A percentile compares a stretch with the other conserved stretches of the same genome.
Conservation (phyloP, 2,329 filamentous ascomycete genomes). For the Cercospora brassicicola region DNA sequence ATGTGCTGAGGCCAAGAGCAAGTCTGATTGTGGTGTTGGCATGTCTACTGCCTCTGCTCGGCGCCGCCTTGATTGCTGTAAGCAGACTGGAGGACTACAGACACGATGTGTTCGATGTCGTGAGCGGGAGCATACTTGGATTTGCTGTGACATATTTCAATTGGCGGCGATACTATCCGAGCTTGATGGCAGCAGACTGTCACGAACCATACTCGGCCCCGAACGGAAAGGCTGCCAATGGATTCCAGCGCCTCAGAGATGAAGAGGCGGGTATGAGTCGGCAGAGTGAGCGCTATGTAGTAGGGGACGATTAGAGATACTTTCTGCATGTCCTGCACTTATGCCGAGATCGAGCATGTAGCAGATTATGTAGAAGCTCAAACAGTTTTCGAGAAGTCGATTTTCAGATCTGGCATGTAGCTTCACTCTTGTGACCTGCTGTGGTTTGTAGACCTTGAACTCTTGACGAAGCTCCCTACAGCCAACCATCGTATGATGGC, state of each 20-base stretch:
- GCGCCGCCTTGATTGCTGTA: constrained; percentile 61
- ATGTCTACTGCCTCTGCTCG: constrained; percentile 57
- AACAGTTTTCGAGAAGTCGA: too few species aligned
- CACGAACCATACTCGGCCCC: constrained; percentile 51
- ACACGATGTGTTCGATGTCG: constrained; percentile 65
- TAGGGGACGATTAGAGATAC: background rate
- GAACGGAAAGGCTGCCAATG: constrained; percentile 20
- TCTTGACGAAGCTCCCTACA: too few species aligned
- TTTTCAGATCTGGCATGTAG: too few species aligned
- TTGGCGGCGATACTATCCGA: constrained; percentile 62
- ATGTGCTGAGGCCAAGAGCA: constrained; percentile 58
- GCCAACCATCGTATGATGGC: background rate
- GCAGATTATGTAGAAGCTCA: background rate
- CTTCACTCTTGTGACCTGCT: too few species aligned
- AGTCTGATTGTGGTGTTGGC: constrained; percentile 58
- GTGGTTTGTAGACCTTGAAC: too few species aligned
- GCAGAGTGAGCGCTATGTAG: constrained; percentile 4
- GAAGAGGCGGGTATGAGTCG: constrained; percentile 44
- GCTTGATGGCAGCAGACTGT: constrained; percentile 52
- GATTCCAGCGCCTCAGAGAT: constrained; percentile 45
- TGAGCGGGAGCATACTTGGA: constrained; percentile 56
- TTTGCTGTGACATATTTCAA: constrained; percentile 57
- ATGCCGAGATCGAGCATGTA: background rate
- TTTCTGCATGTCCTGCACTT: background rate
- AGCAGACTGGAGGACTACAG: constrained; percentile 64